Conservation (phyloP, 2,329 filamentous ascomycete genomes). For the Boeremia exigua region DNA sequence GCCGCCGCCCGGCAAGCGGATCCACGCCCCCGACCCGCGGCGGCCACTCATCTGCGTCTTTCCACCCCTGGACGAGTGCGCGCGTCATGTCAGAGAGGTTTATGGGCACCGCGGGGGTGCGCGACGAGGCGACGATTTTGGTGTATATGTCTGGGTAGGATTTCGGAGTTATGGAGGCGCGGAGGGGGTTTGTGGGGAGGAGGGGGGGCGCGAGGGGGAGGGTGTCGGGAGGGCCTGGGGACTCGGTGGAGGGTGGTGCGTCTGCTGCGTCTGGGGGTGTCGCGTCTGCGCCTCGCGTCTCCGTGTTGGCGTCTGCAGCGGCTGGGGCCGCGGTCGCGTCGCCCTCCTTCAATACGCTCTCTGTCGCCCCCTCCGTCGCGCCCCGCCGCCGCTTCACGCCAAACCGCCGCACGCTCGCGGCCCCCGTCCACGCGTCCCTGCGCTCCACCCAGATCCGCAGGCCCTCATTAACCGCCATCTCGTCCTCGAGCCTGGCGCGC, state of each 20-base stretch:
- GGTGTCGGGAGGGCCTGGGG: conserved; percentile 47
- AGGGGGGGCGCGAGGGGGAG: conserved; percentile 77
- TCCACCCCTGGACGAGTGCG: conserved; percentile 88
- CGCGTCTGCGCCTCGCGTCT: background rate
- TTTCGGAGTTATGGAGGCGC: conserved; percentile 73
- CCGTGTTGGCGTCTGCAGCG: background rate
- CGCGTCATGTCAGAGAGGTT: conserved; percentile 82
- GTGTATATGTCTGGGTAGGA: conserved; percentile 86
- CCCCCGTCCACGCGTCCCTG: conserved; percentile 85
- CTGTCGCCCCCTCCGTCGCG: too few species aligned
- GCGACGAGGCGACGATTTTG: conserved; percentile 80
- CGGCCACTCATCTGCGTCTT: conserved; percentile 91
- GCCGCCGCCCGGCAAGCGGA: conserved; percentile 51
- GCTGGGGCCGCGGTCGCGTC: too few species aligned
- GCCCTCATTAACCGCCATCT: conserved; percentile 75
- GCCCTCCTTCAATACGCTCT: too few species aligned
- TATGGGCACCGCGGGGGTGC: conserved; percentile 86
- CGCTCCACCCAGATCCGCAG: conserved; percentile 78
- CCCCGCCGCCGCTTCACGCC: conserved; percentile 1
- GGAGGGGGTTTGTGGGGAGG: conserved; percentile 75
- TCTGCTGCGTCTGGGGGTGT: too few species aligned
- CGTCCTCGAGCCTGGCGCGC: conserved; percentile 46
- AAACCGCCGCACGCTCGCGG: conserved; percentile 56
- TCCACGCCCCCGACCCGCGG: conserved; percentile 63
- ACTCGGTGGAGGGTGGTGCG: background rate